Percentiles rank a stretch among this genome's conserved stretches.
Evolutionary conservation across 2,329 filamentous ascomycete genomes (phyloP).

Genomic region (Microsporum audouinii): DNA sequence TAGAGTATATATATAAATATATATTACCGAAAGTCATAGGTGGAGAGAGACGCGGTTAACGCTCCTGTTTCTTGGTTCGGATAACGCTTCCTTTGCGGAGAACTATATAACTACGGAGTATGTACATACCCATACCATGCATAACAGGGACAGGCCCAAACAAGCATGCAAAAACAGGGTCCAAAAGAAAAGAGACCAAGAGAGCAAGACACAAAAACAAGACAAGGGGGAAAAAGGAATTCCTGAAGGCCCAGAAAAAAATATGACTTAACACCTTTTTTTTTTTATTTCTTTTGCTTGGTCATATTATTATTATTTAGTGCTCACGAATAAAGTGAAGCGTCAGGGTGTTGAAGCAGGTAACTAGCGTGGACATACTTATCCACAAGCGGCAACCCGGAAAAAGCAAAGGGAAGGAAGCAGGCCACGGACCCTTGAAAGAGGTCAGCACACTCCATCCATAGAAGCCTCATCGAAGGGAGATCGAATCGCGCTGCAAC

Average conservation of each 20-base stretch:
- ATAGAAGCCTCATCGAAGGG: neutral
- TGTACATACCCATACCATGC: neutral
- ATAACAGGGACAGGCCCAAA: neutral
- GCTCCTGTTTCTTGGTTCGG: neutral
- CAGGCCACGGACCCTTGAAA: neutral
- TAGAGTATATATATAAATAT: neutral
- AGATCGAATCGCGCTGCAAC: neutral
- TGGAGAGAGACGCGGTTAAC: conserved; percentile 2
- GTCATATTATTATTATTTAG: neutral
- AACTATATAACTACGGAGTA: neutral
- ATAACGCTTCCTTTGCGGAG: neutral
- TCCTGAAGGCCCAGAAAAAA: neutral
- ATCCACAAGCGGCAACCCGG: conserved; percentile 3
- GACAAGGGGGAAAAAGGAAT: neutral
- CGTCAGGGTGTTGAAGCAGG: neutral
- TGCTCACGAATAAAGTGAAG: neutral
- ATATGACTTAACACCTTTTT: neutral
- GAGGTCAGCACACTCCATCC: neutral
- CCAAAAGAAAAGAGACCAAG: neutral
- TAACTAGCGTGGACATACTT: neutral
- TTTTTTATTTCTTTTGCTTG: too few relatives aligned
- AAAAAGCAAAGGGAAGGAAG: neutral
- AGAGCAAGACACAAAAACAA: neutral
- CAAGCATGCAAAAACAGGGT: neutral
- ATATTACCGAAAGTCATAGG: neutral